Base-by-base conservation (phyloP, 2,329 filamentous ascomycete species). In the Ophiocordyceps robertsii region DNA sequence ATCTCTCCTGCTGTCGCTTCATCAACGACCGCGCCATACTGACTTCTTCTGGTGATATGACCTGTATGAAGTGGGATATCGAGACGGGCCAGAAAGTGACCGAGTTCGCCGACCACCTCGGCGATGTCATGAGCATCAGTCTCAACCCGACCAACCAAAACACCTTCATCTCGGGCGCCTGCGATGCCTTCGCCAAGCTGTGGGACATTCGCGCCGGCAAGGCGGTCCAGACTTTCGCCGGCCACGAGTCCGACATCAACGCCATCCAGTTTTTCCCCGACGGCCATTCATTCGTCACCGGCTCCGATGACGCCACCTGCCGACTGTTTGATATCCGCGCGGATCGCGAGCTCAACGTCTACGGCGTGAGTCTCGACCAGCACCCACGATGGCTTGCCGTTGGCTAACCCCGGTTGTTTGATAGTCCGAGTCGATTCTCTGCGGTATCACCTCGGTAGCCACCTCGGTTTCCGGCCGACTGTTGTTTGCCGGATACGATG, bases 181-280 rank as follows among this genome's bases (percentile, higher is more conserved):
- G 92, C 66, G 92, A 98, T 64, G 89, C 90, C 14, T 98, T 96
- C 60, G 92, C 92, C 45, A 98, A 98, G 69, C 71, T 98, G 44
- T 98, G 92, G 92, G 92, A 98, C 69, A 95, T 96, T 54, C 85
- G 92, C 59, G 89, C 92, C 51, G 90, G 93, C 58, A 95, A 95
- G 74, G 93, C 92, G 51, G 89, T 95, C 41, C 92, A 98, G 72
- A 98, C 92, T 2, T 98, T 98, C 64, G 89, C 92, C 42, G 92
- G 92, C 27, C 92, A 96, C 66, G 92, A 96, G 66, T 95, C 89
- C 37, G 92, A 98, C 59, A 98, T 98, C 72, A 98, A 98, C 64
- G 92, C 92, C 55, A 95, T 98, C 51, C 92, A 96, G 62, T 98
- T 96, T 72, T 96, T 96, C 80, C 92, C 92, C 42, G 93, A 96